A percentile compares a stretch with the other conserved stretches of the same genome.
Conservation (phyloP, 345 rosid genomes). For the Gossypium sturtianum region DNA sequence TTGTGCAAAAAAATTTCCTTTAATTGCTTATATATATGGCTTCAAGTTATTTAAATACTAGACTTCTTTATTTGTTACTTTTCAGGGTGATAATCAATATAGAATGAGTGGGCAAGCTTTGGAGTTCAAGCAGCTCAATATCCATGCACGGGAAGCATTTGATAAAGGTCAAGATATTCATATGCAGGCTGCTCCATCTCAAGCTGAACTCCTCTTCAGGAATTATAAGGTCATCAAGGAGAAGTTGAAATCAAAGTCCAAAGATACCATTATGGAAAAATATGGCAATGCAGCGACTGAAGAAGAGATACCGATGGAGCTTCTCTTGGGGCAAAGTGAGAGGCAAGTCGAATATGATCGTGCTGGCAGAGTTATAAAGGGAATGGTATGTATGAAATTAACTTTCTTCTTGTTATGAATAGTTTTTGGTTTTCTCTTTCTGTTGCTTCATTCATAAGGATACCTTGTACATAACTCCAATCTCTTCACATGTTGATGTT, state of each 20-base stretch:
- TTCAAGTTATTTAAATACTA: not conserved
- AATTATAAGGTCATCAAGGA: constrained; percentile 44
- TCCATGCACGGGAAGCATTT: constrained; percentile 50
- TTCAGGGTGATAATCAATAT: constrained; percentile 66
- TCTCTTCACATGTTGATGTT: not conserved
- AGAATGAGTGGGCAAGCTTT: constrained; percentile 70
- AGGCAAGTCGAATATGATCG: constrained; percentile 67
- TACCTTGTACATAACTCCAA: not conserved
- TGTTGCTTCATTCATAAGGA: too few species aligned
- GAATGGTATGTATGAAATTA: constrained; percentile 40
- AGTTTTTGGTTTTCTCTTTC: not conserved
- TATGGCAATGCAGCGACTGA: constrained; percentile 64
- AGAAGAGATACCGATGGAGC: constrained; percentile 54
- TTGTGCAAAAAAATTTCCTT: not conserved
- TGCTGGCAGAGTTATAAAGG: constrained; percentile 57
- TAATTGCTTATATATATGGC: not conserved
- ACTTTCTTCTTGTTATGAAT: constrained; percentile 19
- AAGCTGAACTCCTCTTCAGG: constrained; percentile 57
- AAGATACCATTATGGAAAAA: constrained; percentile 54
- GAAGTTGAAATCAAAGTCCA: constrained; percentile 41
- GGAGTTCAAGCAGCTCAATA: constrained; percentile 55
- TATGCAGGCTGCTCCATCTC: constrained; percentile 71
- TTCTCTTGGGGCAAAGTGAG: constrained; percentile 61
- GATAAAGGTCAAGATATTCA: constrained; percentile 68
- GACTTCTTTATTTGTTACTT: constrained; percentile 8